Evolutionary conservation across 768 basidiomycete species (phyloP).

Genomic region (Trametes coccinea): DNA sequence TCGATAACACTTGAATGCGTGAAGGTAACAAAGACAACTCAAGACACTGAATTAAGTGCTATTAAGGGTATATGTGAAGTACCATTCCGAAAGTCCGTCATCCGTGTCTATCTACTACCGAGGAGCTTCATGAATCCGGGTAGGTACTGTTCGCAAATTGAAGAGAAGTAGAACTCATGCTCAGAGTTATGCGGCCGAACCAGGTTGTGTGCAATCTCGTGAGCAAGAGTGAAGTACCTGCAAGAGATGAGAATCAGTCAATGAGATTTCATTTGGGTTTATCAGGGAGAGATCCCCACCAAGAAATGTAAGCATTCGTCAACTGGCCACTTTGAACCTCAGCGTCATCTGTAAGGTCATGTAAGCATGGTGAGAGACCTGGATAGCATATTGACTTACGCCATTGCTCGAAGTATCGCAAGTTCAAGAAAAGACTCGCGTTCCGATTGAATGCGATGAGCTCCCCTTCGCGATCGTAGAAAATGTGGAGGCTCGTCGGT

Average conservation of each 20-base stretch:
- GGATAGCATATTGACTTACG: conserved; percentile 51
- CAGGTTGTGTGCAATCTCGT: conserved; percentile 92
- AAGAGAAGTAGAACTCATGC: conserved; percentile 93
- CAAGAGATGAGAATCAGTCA: background rate
- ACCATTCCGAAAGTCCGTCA: background rate
- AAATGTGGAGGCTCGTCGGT: conserved; percentile 75
- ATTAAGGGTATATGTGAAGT: background rate
- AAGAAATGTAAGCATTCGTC: conserved; percentile 74
- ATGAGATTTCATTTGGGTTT: background rate
- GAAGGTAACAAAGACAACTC: too few species aligned
- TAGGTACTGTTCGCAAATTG: conserved; percentile 75
- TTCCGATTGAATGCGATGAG: conserved; percentile 93
- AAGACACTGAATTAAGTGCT: too few species aligned
- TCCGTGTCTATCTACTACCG: conserved; percentile 1
- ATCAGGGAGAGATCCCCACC: conserved; percentile 43
- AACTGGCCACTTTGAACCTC: conserved; percentile 57
- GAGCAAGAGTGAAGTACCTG: conserved; percentile 91
- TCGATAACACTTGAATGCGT: too few species aligned
- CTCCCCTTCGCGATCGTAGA: conserved; percentile 78
- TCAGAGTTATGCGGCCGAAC: conserved; percentile 86
- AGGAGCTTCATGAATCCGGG: conserved; percentile 19
- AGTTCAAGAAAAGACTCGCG: conserved; percentile 85
- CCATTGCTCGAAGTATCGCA: conserved; percentile 84
- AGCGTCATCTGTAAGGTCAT: conserved; percentile 57
- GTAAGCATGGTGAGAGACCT: background rate